phyloP scores from a whole-genome alignment of 306 rosid species.

The Pyrus bretschneideri region DNA sequence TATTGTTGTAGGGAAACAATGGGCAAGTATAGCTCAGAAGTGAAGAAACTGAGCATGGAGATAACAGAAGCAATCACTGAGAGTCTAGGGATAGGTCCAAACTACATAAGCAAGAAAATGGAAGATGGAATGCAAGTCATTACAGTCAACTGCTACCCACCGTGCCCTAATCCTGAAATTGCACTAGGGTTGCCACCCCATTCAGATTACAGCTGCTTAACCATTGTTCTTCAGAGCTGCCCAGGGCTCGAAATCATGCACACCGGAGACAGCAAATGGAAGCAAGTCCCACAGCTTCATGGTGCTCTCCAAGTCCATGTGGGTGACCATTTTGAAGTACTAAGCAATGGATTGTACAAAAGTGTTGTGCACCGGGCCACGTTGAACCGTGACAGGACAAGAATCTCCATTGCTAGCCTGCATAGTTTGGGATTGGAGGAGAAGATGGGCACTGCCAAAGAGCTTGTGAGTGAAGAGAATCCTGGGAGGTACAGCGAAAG shows the following conservation, averaged over 20 bases:
- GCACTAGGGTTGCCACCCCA: conserved; percentile 54
- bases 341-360: conserved; percentile 33
- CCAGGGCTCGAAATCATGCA: conserved; percentile 33
- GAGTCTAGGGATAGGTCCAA: conserved; percentile 37
- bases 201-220: conserved; percentile 47
- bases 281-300: conserved; percentile 5
- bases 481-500: conserved; percentile 22
- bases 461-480: conserved; percentile 25
- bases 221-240: conserved; percentile 30
- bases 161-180: conserved; percentile 37
- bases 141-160: conserved; percentile 48
- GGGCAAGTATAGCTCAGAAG: conserved; percentile 39
- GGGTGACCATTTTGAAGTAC: conserved; percentile 39
- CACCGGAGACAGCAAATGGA: conserved; percentile 15
- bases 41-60: conserved; percentile 33
- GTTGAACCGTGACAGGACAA: conserved; percentile 16
- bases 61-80: conserved; percentile 35
- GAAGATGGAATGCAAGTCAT: conserved; percentile 43
- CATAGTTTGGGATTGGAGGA: conserved; percentile 36
- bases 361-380: conserved; percentile 25
- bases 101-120: conserved; percentile 18
- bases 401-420: conserved; percentile 34
- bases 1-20: conserved; percentile 32
- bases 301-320: conserved; percentile 28
- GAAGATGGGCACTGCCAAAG: conserved; percentile 27